Evolutionary conservation across 257 asterid genomes (phyloP), one percentile per base, ranked within the genome.

Genomic region (Thymus quinquecostatus): DNA sequence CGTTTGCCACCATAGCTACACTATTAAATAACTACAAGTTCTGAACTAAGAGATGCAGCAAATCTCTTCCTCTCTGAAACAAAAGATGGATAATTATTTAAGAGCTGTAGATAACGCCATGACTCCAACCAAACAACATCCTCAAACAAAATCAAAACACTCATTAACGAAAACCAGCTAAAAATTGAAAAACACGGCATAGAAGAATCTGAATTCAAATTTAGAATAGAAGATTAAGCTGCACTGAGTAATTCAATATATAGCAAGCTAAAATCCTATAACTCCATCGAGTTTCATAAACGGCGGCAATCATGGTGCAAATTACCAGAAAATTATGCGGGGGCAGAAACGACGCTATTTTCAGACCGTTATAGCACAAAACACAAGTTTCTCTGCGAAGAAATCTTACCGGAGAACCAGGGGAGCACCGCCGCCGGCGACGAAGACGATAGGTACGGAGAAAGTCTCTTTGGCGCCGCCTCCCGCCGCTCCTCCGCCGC

Each of bases 1-100:
- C 78, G 64, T 71, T 73, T 41, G 73, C 12, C 66, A 64, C 79
- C 90, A 87, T 85, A 67, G 38, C 69, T 60, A 10, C 72, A 55
- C 28, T 49, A 48, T 73, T 43, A 61, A 41, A 63, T 21, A 58
- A 45, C 68, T 68, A 71, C 66, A 63, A 28, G n/a, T 75, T 66
- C 51, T 60, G 54, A 44, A 49, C 47, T 41, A 49, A 43, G 27
- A 28, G 28, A 27, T 4, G 58, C 10, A 70, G 45, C 55, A 72
- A 56, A 69, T 57, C 68, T 27, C 68, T 63, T 63, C 43, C 30
- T 70, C 77, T 70, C 77, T 38, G 66, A 60, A 67, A 70, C 10
- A 36, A 33, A 53, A 60, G 60, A 50, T 53, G 48, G 33, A 14
- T 10, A 61, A 10, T 60, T 2, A 41, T 45, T 44, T 47, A 50